Base-by-base conservation (phyloP, 2,329 filamentous ascomycete species). In the Clarireedia homoeocarpa region DNA sequence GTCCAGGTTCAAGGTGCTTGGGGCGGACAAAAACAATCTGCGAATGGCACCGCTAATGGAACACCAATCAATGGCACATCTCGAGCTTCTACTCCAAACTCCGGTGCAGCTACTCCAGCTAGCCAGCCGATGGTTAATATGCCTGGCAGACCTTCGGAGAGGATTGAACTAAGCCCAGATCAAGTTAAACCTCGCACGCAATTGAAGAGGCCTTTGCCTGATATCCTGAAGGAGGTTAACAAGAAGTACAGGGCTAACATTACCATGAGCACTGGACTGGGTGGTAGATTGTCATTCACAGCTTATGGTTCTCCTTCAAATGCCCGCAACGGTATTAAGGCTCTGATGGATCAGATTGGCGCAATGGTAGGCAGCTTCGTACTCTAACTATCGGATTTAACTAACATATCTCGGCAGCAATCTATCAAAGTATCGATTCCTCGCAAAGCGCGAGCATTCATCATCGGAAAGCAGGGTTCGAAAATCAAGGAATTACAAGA, bases 201-300 rank as follows among this genome's bases (percentile, higher is more conserved):
- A 70, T 76, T 96, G 67, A 95, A 88, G 78, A 89, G 89, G 64
- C 89, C 92, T 6, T 78, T 96, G 51, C 77, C 83, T 34, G 92
- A 97, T 63, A 85, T 94, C 62, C 77, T 96, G 68, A 88, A 89
- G 70, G 91, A 96, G 62, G 89, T 97, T 73, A 96, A 95, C 74
- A 89, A 87, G 73, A 89, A 87, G 69, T 95, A 89, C 59, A 91
- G 92, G 70, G 91, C 91, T 57, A 89, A 84, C 64, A 83, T 99
- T 63, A 85, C 87, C 63, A 86, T 91, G 78, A 82, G 82, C 57
- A 81, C 82, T 58, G 83, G 85, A n/a, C 80, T 84, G 60, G 85
- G 82, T 61, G 89, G 88, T 23, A 80, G 81, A 39, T 78, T 91
- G 64, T 84, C 86, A 64, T 95, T 99, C 68, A 88, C 92, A 71